Evolutionary conservation across 345 rosid genomes (phyloP), one percentile per base, ranked within the genome.

Genomic region (Trapa bicornis): DNA sequence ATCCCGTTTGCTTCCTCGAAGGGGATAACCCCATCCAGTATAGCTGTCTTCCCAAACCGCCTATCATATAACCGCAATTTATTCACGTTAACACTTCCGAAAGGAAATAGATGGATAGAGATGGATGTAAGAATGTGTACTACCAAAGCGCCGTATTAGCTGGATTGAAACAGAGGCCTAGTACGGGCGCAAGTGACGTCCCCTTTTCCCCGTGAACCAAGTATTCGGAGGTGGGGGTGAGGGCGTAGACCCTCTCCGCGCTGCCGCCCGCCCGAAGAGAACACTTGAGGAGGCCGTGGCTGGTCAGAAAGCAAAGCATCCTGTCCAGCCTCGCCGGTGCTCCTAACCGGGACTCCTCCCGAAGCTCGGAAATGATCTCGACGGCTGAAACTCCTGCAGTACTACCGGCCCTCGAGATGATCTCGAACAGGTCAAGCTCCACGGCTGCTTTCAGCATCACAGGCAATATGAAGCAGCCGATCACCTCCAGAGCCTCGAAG

Each of bases 1-100:
- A 64, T 67, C 29, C 74, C 74, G 17, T 70, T 65, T 2, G 68
- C 76, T 36, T 56, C 73, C 66, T 72, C 39, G 35, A 73, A 73
- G 39, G 63, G 69, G 61, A 14, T 48, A 11, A 67, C 77, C 33
- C 74, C 76, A 48, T 57, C 67, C 29, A 77, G 50, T 35, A 77
- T 58, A 0, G 56, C 72, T 47, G 72, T 74, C 39, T 77, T 74
- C 64, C 70, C 15, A 3, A 64, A 43, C 22, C 45, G 37, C 70
- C 77, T 73, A 29, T 36, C 33, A 0, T 29, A 2, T 8, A 35
- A 14, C 15, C 1, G 1, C 47, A 37, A 52, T 6, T 22, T 22
- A 22, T 22, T 8, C 45, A 22, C 4, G 48, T 45, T 7, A 45
- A 45, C 13, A 1, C 48, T 37, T 45, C 48, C 13, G 8, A 45